phyloP scores from a whole-genome alignment of 371 early-diverging fungal species.

The Mortierella sp. region DNA sequence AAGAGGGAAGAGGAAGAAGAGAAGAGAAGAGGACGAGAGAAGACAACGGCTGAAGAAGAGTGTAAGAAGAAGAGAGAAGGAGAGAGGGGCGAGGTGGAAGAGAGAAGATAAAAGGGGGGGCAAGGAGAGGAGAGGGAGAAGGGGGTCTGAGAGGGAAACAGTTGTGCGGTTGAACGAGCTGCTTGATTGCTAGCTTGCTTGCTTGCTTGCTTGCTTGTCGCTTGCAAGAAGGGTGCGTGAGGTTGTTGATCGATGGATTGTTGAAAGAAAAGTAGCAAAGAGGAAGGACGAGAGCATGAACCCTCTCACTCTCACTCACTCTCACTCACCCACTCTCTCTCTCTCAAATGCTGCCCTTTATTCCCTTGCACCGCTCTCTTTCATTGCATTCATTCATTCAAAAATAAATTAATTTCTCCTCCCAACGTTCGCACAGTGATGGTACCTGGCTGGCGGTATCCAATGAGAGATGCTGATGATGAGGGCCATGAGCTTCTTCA shows the following conservation, averaged over 20 bases:
- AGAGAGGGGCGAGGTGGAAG: slow-evolving; percentile 10
- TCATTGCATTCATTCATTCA: not conserved
- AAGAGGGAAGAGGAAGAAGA: not conserved
- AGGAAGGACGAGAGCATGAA: too few relatives aligned
- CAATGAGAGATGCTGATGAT: not conserved
- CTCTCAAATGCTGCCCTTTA: too few relatives aligned
- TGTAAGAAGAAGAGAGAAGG: not conserved
- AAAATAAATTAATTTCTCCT: slow-evolving; percentile 2
- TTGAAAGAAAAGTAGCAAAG: too few relatives aligned
- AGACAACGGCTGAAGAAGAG: slow-evolving; percentile 6
- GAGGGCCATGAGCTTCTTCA: not conserved
- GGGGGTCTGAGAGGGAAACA: not conserved
- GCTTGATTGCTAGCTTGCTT: too few relatives aligned
- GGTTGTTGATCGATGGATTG: too few relatives aligned
- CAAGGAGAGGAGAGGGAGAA: not conserved
- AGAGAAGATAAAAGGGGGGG: not conserved
- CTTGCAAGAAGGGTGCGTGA: too few relatives aligned
- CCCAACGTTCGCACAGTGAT: not conserved
- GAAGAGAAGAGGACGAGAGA: not conserved
- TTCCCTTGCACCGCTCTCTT: too few relatives aligned
- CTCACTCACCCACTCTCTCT: too few relatives aligned
- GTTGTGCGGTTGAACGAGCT: too few relatives aligned
- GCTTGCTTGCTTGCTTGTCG: too few relatives aligned
- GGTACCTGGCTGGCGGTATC: slow-evolving; percentile 1
- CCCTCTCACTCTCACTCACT: too few relatives aligned